Base-by-base conservation (phyloP, 441 rosid species). In the Hura crepitans region DNA sequence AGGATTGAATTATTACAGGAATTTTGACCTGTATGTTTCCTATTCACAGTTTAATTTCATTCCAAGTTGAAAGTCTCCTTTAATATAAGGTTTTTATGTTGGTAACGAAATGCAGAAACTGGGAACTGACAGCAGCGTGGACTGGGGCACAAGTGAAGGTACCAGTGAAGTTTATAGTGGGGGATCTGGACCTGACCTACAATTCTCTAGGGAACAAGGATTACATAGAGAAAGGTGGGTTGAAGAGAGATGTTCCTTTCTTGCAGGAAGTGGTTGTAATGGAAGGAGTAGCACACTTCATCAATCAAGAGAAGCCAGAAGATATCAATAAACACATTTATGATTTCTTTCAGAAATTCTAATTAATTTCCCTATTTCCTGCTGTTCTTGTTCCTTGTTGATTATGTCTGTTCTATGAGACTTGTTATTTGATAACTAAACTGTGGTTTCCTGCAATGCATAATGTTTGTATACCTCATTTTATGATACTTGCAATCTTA, bases 51-150 rank as follows among this genome's bases (percentile, higher is more conserved):
- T 53, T 27, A 9, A 1, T 37, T 22, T 23, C 11, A n/a, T 45
- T 42, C 10, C 13, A 35, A 35, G 6, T 0, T 8, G 7, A 35
- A 35, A 35, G 39, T 1, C 39, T 35, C 6, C n/a, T 50, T 4
- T 4, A 31, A 47, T 18, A 23, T n/a, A 12, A 35, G 2, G 18
- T 59, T 45, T 62, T 69, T 50, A 0, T 42, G 17, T 5, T 53
- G 28, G 18, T 58, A 4, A n/a, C 18, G 3, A n/a, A 33, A 58
- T 46, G 77, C 81, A 93, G 94, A 72, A 86, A 83, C 71, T 87
- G 94, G 94, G 90, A 89, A 72, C 82, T 93, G n/a, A 81, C 85
- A 0, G 91, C 93, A 23, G 86, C 98, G 0, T 93, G 97, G 98
- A 83, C 88, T 0, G 86, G 91, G 51, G 73, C 81, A 47, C 74